A percentile compares a stretch with the other conserved stretches of the same genome.
Evolutionary conservation across 352 stramenopile species (phyloP).

Genomic region (Phytophthora palmivora): DNA sequence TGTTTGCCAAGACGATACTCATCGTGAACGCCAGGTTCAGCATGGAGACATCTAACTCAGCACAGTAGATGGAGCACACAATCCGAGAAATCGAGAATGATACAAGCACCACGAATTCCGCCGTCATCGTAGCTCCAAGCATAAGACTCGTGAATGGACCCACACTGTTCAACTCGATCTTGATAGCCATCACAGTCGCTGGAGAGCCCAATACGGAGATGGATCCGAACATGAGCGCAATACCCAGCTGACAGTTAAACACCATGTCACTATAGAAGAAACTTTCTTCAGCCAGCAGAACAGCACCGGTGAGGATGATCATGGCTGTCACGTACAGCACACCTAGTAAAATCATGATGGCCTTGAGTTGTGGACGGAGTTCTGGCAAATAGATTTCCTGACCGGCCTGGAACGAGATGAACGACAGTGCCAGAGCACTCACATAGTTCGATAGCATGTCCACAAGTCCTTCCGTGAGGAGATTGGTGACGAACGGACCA

Average conservation of each 20-base stretch:
- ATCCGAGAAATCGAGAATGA: conserved; percentile 71
- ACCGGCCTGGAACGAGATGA: conserved; percentile 75
- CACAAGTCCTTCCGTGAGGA: too few species aligned
- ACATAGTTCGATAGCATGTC: too few species aligned
- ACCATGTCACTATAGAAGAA: conserved; percentile 61
- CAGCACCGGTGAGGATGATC: too few species aligned
- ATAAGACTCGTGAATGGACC: too few species aligned
- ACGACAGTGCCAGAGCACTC: too few species aligned
- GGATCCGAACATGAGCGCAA: too few species aligned
- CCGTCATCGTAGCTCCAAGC: too few species aligned
- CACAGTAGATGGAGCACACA: conserved; percentile 64
- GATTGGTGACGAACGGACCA: too few species aligned
- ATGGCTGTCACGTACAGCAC: conserved; percentile 50
- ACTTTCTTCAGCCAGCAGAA: conserved; percentile 38
- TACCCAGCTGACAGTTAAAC: conserved; percentile 53
- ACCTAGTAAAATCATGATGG: conserved; percentile 53
- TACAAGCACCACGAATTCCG: too few species aligned
- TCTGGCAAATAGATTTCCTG: conserved; percentile 72
- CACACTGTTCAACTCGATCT: too few species aligned
- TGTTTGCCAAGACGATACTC: conserved; percentile 58
- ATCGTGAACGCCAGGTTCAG: conserved; percentile 66
- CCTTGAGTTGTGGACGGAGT: conserved; percentile 60
- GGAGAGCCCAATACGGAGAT: too few species aligned
- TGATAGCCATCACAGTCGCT: too few species aligned
- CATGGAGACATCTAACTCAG: conserved; percentile 56